Conservation (phyloP, 2,329 filamentous ascomycete genomes). For the Teratosphaeria viscida region DNA sequence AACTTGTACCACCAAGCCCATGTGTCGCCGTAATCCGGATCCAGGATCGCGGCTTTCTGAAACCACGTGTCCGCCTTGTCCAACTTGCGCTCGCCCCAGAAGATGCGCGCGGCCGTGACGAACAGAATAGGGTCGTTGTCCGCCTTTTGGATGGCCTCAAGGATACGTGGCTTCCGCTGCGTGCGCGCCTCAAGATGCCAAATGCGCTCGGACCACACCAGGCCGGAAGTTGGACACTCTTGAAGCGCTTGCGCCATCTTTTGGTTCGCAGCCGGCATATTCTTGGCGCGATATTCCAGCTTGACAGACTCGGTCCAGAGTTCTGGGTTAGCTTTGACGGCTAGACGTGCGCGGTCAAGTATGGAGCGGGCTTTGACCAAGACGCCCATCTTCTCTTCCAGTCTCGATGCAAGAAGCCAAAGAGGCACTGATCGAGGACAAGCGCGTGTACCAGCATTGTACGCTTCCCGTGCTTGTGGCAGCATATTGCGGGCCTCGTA, state of each 20-base stretch:
- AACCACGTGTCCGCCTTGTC: slow-evolving; percentile 97
- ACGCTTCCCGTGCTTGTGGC: slow-evolving; percentile 80
- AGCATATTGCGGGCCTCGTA: slow-evolving; percentile 75
- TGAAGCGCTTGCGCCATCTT: slow-evolving; percentile 91
- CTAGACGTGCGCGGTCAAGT: slow-evolving; percentile 79
- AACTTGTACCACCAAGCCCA: slow-evolving; percentile 99
- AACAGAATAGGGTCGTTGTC: slow-evolving; percentile 86
- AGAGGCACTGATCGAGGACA: slow-evolving; percentile 75
- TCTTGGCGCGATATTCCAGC: slow-evolving; percentile 78
- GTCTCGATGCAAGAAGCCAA: slow-evolving; percentile 77
- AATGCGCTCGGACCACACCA: slow-evolving; percentile 90
- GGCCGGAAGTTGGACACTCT: slow-evolving; percentile 75
- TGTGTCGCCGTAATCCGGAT: slow-evolving; percentile 78
- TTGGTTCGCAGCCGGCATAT: slow-evolving; percentile 71
- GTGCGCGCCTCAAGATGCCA: slow-evolving; percentile 88
- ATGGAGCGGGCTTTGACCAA: slow-evolving; percentile 88
- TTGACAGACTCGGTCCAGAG: slow-evolving; percentile 93
- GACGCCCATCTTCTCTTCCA: slow-evolving; percentile 77
- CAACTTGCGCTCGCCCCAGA: slow-evolving; percentile 85
- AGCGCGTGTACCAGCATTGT: slow-evolving; percentile 75
- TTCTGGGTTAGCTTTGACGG: slow-evolving; percentile 71
- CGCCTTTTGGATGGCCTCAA: slow-evolving; percentile 95
- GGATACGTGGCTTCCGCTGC: slow-evolving; percentile 78
- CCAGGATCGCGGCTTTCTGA: slow-evolving; percentile 82
- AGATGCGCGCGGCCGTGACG: slow-evolving; percentile 84